These are phyloP conservation scores for Phoenix dactylifera DNA, from an alignment of 176 grass and related monocot genomes.

Conservation along the genomic window DNA sequence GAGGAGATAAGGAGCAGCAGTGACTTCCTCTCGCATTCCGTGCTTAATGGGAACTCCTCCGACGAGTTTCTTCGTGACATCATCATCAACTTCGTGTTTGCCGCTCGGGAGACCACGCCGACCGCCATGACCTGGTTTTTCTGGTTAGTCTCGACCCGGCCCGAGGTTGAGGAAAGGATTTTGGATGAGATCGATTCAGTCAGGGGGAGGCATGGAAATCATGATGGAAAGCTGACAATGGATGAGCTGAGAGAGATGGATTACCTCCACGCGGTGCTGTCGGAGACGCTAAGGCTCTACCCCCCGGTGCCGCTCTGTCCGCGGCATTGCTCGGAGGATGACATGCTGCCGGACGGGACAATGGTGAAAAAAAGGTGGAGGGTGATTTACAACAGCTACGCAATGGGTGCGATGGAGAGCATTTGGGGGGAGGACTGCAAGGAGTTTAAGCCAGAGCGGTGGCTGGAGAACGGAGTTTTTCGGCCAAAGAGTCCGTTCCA, in stretches of 20 bases:
- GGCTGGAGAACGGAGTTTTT: conserved; percentile 22
- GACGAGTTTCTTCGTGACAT: neutral
- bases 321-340: conserved; percentile 36
- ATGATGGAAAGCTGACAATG: conserved; percentile 3
- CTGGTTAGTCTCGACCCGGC: conserved; percentile 20
- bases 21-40: too few species aligned
- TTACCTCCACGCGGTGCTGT: conserved; percentile 28
- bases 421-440: conserved; percentile 28
- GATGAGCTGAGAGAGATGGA: conserved; percentile 34
- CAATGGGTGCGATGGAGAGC: conserved; percentile 17
- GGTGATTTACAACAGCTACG: conserved; percentile 19
- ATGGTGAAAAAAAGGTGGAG: conserved; percentile 30
- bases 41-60: too few species aligned
- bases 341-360: conserved; percentile 41
- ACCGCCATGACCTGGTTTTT: conserved; percentile 50
- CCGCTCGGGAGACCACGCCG: conserved; percentile 36
- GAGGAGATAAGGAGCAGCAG: conserved; percentile 15
- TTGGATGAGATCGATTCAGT: conserved; percentile 13
- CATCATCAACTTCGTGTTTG: conserved; percentile 34
- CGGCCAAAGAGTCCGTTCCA: conserved; percentile 15
- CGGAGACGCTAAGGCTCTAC: conserved; percentile 34
- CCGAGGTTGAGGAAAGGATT: conserved; percentile 11
- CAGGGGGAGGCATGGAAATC: neutral
- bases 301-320: conserved; percentile 31
- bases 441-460: conserved; percentile 30